Evolutionary conservation across 1,284 basidiomycete genomes (phyloP).

Genomic region (Anthracocystis setariae): DNA sequence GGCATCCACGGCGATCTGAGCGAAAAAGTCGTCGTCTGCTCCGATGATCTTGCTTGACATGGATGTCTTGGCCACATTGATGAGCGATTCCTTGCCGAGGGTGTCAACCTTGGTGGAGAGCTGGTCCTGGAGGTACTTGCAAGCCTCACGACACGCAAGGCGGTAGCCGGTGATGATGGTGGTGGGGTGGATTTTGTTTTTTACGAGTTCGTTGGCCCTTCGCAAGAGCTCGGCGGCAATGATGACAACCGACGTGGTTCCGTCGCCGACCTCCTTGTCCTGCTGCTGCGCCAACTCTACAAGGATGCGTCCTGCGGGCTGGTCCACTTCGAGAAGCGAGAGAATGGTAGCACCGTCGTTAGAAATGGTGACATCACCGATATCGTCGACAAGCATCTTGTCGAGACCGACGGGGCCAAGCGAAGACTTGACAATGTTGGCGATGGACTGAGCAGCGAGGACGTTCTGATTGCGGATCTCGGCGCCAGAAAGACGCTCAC

Average conservation of each 20-base stretch:
- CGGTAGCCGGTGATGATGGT: conserved; percentile 99
- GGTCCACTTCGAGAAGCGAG: conserved; percentile 86
- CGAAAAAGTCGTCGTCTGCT: conserved; percentile 97
- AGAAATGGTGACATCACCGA: conserved; percentile 99
- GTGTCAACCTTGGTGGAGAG: conserved; percentile 92
- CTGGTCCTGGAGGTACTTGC: conserved; percentile 98
- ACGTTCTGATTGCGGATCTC: conserved; percentile 94
- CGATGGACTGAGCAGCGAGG: conserved; percentile 92
- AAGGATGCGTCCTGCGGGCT: conserved; percentile 92
- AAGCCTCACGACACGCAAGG: conserved; percentile 95
- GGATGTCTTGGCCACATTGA: conserved; percentile 97
- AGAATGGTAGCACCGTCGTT: conserved; percentile 99
- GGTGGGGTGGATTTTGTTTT: conserved; percentile 98
- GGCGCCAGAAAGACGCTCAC: conserved; percentile 90
- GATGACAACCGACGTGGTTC: conserved; percentile 98
- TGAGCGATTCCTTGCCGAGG: conserved; percentile 87
- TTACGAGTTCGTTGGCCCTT: conserved; percentile 96
- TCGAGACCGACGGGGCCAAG: conserved; percentile 82
- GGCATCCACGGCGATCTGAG: conserved; percentile 97
- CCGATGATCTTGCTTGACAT: conserved; percentile 99
- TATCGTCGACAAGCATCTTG: conserved; percentile 92
- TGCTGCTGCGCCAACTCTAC: conserved; percentile 99
- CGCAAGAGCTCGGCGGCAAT: conserved; percentile 94
- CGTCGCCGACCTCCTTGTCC: conserved; percentile 99
- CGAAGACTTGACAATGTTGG: conserved; percentile 97